Percentiles rank a stretch among this genome's conserved stretches.
These are phyloP conservation scores for Oxytropis ochrocephala DNA, from an alignment of 306 rosid genomes.

Conservation along the genomic window DNA sequence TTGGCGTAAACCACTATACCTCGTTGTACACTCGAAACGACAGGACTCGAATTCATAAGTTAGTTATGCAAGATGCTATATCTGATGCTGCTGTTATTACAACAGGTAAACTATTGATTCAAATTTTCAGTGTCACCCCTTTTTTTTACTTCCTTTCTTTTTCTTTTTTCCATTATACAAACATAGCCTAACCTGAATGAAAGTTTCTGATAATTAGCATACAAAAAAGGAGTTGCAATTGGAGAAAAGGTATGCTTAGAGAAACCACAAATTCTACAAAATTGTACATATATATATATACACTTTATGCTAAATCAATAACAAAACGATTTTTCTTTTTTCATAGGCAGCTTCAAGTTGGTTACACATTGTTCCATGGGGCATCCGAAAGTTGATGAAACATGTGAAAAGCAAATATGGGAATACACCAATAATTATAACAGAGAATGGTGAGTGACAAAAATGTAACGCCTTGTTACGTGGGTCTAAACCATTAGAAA, in stretches of 20 bases:
- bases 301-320: neutral
- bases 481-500: too few species aligned
- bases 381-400: conserved; percentile 60
- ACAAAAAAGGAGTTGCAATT: conserved; percentile 55
- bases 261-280: neutral
- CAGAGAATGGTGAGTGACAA: conserved; percentile 85
- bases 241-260: conserved; percentile 73
- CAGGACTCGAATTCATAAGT: conserved; percentile 50
- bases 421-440: conserved; percentile 59
- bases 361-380: conserved; percentile 94
- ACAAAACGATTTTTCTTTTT: neutral
- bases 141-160: neutral
- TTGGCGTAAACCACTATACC: conserved; percentile 88
- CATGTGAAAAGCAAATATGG: conserved; percentile 63
- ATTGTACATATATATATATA: neutral
- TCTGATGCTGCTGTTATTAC: conserved; percentile 79
- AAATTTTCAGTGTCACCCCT: neutral
- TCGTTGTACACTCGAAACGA: conserved; percentile 77
- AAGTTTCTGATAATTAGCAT: conserved; percentile 45
- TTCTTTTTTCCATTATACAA: neutral
- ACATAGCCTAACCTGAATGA: neutral
- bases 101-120: conserved; percentile 47
- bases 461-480: too few species aligned
- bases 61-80: conserved; percentile 58
- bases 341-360: conserved; percentile 82